Evolutionary conservation across 1,139 yeast species (phyloP), one percentile per base, ranked within the genome.

Genomic region (Yamadazyma siamensis): DNA sequence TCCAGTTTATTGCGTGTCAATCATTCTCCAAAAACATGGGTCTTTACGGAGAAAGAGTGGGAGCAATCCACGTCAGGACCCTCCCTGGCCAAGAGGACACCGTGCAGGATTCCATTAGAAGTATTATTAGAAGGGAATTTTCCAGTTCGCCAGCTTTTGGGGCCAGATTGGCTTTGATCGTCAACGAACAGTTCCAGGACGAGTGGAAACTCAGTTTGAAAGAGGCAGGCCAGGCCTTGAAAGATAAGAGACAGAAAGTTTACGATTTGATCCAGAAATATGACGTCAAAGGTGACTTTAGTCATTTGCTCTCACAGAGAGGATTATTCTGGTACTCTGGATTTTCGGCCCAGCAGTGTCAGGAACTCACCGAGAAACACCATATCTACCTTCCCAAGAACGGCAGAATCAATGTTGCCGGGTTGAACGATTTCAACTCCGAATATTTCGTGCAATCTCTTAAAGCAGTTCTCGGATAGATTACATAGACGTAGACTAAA

Each of bases 121-220:
- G 56, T 15, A 32, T 50, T 21, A 56, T 63, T 41, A 50, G 71
- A 38, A 36, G 48, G 23, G 66, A 60, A 43, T 56, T 61, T 35
- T 64, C 71, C 15, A 62, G 63, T 49, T 67, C 69, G 6, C 70
- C 71, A 7, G 69, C 71, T 5, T 65, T 50, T 38, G 71, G 71
- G 16, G 67, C 71, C 17, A 46, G 70, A 33, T 45, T 65, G 65
- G 23, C 23, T 21, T 13, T 65, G 4, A 31, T 56, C 18, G 41
- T 55, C 37, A 39, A 39, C 20, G 39, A 50, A 13, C 16, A 13
- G 12, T 43, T 26, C 45, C n/a, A n/a, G n/a, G 25, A n/a, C 15
- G 16, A 23, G 25, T 23, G 25, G 25, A 23, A 23, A n/a, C 12
- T 13, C 24, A 63, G 63, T 31, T 59, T 65, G 14, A 23, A 29